phyloP scores from a whole-genome alignment of 1,139 yeast species.

The Diutina catenulata region DNA sequence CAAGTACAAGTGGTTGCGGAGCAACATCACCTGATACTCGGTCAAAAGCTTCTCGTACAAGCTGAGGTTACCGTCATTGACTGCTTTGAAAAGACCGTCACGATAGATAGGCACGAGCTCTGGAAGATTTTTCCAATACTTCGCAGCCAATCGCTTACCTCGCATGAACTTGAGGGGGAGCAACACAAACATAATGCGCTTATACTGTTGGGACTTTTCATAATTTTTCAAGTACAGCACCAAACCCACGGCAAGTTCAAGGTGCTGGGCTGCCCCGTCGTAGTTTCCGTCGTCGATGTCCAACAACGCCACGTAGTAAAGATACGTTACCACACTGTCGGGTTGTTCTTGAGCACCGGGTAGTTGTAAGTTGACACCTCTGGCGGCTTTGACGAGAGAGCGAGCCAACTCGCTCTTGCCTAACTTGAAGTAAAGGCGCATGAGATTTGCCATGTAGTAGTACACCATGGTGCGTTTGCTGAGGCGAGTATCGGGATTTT shows the following conservation, averaged over 20 bases:
- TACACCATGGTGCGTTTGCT: slow-evolving; percentile 61
- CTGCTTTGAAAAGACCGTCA: slow-evolving; percentile 33
- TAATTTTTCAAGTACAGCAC: slow-evolving; percentile 14
- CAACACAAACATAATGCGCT: slow-evolving; percentile 35
- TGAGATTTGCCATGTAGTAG: slow-evolving; percentile 60
- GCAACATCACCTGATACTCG: slow-evolving; percentile 36
- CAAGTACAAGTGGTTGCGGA: slow-evolving; percentile 52
- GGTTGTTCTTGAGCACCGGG: slow-evolving; percentile 39
- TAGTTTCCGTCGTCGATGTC: slow-evolving; percentile 55
- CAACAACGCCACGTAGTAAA: slow-evolving; percentile 56
- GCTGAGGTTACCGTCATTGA: slow-evolving; percentile 43
- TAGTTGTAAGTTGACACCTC: slow-evolving; percentile 32
- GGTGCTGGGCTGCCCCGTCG: slow-evolving; percentile 32
- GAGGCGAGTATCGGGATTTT: slow-evolving; percentile 36
- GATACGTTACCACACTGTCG: slow-evolving; percentile 47
- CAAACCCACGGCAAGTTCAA: slow-evolving; percentile 35
- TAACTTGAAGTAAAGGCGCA: slow-evolving; percentile 60
- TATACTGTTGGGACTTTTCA: slow-evolving; percentile 15
- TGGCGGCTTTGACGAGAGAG: slow-evolving; percentile 65
- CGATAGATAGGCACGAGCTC: slow-evolving; percentile 31
- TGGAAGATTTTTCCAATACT: slow-evolving; percentile 35
- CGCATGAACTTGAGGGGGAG: slow-evolving; percentile 39
- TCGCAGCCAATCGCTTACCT: slow-evolving; percentile 27
- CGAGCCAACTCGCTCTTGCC: slow-evolving; percentile 67
- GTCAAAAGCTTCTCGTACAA: slow-evolving; percentile 34